phyloP scores from a whole-genome alignment of 2,329 filamentous ascomycete genomes.

The Ceratocystis variospora region DNA sequence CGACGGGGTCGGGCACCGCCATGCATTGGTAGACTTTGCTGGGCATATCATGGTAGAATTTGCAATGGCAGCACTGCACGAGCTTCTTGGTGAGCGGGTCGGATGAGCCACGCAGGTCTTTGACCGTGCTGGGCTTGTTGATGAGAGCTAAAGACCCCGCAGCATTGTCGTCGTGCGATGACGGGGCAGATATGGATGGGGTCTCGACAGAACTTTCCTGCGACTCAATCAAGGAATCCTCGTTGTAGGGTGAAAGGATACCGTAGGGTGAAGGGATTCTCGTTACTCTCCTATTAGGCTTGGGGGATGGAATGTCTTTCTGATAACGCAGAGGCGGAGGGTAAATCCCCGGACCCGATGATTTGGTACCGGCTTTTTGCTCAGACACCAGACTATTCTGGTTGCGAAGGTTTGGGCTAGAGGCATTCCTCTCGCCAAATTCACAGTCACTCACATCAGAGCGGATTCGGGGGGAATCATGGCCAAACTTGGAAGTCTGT shows the following conservation, averaged over 20 bases:
- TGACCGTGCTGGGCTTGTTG: not conserved
- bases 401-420: not conserved
- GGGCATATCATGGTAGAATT: slow-evolving; percentile 53
- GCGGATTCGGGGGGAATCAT: slow-evolving; percentile 5
- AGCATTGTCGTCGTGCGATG: not conserved
- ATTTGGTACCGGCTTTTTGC: not conserved
- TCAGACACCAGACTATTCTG: not conserved
- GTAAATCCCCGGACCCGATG: not conserved
- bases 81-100: slow-evolving; percentile 47
- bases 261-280: slow-evolving; percentile 11
- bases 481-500: slow-evolving; percentile 1
- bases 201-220: slow-evolving; percentile 11
- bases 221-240: slow-evolving; percentile 10
- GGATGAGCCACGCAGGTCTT: slow-evolving; percentile 5
- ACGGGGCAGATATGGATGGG: slow-evolving; percentile 4
- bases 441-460: slow-evolving; percentile 11
- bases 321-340: slow-evolving; percentile 9
- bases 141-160: not conserved
- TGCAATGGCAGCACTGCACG: slow-evolving; percentile 51
- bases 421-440: slow-evolving; percentile 6
- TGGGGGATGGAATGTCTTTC: not conserved
- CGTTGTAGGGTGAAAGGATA: slow-evolving; percentile 14
- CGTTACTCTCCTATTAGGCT: not conserved
- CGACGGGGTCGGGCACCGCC: slow-evolving; percentile 42
- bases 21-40: slow-evolving; percentile 51